These are phyloP conservation scores for Phlebiopsis flavidoalba DNA, from an alignment of 768 basidiomycete species.

Conservation along the genomic window DNA sequence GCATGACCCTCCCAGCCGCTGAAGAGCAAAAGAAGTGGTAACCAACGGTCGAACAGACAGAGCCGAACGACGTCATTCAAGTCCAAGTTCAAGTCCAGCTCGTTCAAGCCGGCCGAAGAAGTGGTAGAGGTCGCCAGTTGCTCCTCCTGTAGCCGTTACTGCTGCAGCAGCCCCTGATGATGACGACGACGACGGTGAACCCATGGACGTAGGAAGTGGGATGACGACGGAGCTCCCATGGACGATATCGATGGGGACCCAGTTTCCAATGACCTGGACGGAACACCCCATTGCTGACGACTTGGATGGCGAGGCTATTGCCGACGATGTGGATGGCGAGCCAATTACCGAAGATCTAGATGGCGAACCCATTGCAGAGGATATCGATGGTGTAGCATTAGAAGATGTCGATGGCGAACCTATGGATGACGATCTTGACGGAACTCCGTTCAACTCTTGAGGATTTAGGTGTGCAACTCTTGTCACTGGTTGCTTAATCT, in stretches of 20 bases:
- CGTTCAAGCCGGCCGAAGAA: conserved; percentile 67
- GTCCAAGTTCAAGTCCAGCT: conserved; percentile 71
- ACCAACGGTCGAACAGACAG: conserved; percentile 24
- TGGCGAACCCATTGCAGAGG: conserved; percentile 26
- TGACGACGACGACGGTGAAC: conserved; percentile 34
- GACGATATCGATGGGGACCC: conserved; percentile 50
- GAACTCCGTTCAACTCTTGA: too few relatives aligned
- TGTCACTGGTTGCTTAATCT: too few relatives aligned
- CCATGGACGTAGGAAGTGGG: conserved; percentile 40
- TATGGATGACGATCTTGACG: background rate
- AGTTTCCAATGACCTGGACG: conserved; percentile 38
- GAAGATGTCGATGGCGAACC: conserved; percentile 44
- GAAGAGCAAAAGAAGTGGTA: conserved; percentile 14
- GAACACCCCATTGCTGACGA: conserved; percentile 39
- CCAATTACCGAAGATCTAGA: conserved; percentile 39
- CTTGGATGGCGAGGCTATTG: conserved; percentile 30
- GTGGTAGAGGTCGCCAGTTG: conserved; percentile 5
- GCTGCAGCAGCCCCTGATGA: conserved; percentile 24
- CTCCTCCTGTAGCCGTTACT: background rate
- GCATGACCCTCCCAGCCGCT: conserved; percentile 32
- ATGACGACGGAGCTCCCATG: conserved; percentile 45
- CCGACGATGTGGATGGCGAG: conserved; percentile 42
- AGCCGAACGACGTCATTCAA: conserved; percentile 29
- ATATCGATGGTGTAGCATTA: conserved; percentile 30
- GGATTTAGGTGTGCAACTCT: too few relatives aligned